Conservation (phyloP, 768 basidiomycete genomes). For the Lanmaoa pseudosensibilis region DNA sequence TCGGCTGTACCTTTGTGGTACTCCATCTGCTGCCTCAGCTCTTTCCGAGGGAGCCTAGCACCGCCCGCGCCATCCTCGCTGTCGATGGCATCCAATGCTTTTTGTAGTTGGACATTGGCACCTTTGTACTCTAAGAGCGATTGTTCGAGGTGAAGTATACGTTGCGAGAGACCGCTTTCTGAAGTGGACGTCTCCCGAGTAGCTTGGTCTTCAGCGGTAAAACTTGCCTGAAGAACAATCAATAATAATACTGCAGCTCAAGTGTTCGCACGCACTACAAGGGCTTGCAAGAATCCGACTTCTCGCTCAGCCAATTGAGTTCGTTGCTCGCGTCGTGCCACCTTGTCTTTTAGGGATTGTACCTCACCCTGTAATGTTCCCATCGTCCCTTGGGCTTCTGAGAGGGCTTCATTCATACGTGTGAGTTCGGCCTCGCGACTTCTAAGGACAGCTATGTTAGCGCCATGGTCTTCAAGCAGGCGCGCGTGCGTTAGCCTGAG, state of each 20-base stretch:
- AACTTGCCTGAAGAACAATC: conserved; percentile 51
- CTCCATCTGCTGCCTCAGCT: conserved; percentile 41
- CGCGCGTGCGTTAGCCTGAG: conserved; percentile 63
- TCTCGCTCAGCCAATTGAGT: conserved; percentile 55
- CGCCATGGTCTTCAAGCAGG: conserved; percentile 67
- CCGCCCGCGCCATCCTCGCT: conserved; percentile 31
- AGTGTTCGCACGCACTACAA: conserved; percentile 51
- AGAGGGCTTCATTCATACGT: conserved; percentile 38
- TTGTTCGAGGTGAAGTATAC: conserved; percentile 54
- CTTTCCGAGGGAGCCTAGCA: conserved; percentile 32
- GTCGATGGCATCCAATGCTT: conserved; percentile 48
- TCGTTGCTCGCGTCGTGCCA: conserved; percentile 39
- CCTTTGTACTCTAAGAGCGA: conserved; percentile 57
- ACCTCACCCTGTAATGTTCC: conserved; percentile 38
- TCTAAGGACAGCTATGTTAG: conserved; percentile 51
- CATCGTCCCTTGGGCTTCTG: conserved; percentile 37
- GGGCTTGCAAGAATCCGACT: conserved; percentile 61
- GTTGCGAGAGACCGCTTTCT: conserved; percentile 39
- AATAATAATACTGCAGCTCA: neutral
- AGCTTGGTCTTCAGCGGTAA: conserved; percentile 53
- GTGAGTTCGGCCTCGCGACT: conserved; percentile 53
- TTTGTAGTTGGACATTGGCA: conserved; percentile 44
- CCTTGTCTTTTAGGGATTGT: conserved; percentile 40
- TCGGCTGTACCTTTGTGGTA: conserved; percentile 38
- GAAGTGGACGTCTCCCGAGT: conserved; percentile 29